phyloP scores from a whole-genome alignment of 1,284 basidiomycete genomes.

The Microbotryum violaceum region DNA sequence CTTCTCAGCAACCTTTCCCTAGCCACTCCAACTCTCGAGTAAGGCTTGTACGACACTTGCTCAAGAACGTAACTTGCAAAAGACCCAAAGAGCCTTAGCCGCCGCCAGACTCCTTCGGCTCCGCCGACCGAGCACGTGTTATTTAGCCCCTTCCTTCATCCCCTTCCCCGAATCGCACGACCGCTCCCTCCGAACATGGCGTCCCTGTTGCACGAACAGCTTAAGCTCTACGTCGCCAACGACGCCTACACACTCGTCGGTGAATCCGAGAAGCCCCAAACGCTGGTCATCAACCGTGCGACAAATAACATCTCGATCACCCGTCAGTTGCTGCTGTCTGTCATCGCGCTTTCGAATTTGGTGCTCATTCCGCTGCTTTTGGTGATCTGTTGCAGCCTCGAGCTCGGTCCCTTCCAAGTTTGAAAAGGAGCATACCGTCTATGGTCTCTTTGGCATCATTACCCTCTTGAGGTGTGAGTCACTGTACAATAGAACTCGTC shows the following conservation, averaged over 20 bases:
- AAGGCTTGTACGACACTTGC: too few relatives aligned
- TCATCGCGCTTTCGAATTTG: not conserved
- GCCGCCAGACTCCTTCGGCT: too few relatives aligned
- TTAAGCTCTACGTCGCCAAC: conserved; percentile 24
- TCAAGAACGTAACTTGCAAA: too few relatives aligned
- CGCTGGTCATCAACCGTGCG: conserved; percentile 43
- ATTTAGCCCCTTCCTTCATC: too few relatives aligned
- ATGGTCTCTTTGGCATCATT: conserved; percentile 80
- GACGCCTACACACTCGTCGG: conserved; percentile 33
- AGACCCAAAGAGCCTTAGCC: too few relatives aligned
- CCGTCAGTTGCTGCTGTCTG: conserved; percentile 36
- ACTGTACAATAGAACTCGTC: not conserved
- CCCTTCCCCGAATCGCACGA: not conserved
- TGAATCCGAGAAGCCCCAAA: conserved; percentile 35
- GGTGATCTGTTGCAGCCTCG: conserved; percentile 27
- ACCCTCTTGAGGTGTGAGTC: conserved; percentile 73
- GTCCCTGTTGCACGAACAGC: conserved; percentile 9
- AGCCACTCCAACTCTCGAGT: too few relatives aligned
- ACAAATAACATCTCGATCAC: conserved; percentile 42
- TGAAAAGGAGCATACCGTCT: conserved; percentile 49
- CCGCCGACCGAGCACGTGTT: too few relatives aligned
- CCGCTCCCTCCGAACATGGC: not conserved
- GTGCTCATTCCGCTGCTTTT: not conserved
- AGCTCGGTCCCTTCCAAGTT: conserved; percentile 41
- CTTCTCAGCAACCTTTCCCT: too few relatives aligned